Base-by-base conservation (phyloP, 2,329 filamentous ascomycete genomes). In the Aspergillus flavus region DNA sequence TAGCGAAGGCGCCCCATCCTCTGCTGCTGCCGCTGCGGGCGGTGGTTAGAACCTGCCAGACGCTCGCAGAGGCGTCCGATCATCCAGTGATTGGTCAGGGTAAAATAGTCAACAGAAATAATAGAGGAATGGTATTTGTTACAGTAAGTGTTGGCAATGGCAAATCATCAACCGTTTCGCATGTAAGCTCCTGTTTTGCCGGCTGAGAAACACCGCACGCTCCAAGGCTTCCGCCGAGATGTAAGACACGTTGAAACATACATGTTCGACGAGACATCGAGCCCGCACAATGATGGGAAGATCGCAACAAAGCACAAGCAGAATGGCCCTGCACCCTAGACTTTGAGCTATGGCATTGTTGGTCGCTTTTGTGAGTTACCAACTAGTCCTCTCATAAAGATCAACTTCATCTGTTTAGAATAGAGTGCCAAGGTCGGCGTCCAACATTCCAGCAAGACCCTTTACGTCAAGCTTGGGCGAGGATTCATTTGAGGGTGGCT, bases 1-100 rank as follows among this genome's bases (percentile, higher is more conserved):
- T 43, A 79, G 73, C 57, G 80, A 80, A 66, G 79, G 81, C 65
- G 72, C 75, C 61, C 69, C 72, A 57, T 69, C 77, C 54, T 70
- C 77, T 46, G 65, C 76, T 41, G 69, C 75, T 66, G 74, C 72
- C 59, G 70, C 68, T 59, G 72, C 73, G 14, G 71, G 63, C 23
- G 72, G 69, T 56, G 69, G 69, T 55, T 52, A 32, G 34, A 21
- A 7, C 26, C 10, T 55, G 11, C 34, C 57, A 39, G 23, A 34
- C 9, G 3, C 39, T 14, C 57, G 59, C 48, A 30, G 26, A 30
- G 21, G 21, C 26, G 16, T 30, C 26, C 16, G 28, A 32, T 32
- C 48, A 52, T n/a, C 28, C 28, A 32, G 28, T 32, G 48, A 32
- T 34, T 19, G 19, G 21, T 32, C n/a, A 10, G 48, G 19, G 28